Conservation (phyloP, 164 flowering plant species). For the Macadamia integrifolia region DNA sequence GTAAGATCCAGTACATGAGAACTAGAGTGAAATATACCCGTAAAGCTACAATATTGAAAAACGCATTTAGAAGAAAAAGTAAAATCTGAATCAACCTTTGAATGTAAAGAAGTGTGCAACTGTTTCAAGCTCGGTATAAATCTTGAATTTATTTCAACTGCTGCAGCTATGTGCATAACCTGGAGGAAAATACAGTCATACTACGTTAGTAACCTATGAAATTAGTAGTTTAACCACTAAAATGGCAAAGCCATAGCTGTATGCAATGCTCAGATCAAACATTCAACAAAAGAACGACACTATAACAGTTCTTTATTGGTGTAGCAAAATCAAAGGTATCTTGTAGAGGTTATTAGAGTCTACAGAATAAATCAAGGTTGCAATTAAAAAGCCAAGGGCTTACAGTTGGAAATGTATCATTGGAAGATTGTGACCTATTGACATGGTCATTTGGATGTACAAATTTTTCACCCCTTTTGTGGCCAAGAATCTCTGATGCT, state of each 20-base stretch:
- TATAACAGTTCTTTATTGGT: background rate
- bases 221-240: background rate
- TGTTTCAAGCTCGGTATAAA: conserved; percentile 74
- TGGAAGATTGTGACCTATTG: conserved; percentile 94
- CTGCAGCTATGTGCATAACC: conserved; percentile 99
- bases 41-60: background rate
- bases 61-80: background rate
- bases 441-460: conserved; percentile 99
- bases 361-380: background rate
- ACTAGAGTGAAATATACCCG: background rate
- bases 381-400: conserved; percentile 15
- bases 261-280: background rate
- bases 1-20: background rate
- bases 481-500: conserved; percentile 99
- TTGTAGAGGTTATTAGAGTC: background rate
- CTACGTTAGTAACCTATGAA: background rate
- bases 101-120: conserved; percentile 57
- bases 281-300: background rate
- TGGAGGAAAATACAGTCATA: conserved; percentile 24
- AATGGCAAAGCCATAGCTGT: background rate
- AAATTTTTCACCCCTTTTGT: conserved; percentile 83
- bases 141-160: conserved; percentile 73
- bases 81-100: conserved; percentile 47
- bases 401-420: conserved; percentile 99
- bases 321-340: background rate